phyloP scores from a whole-genome alignment of 148 eudicot species.

The Gaultheria prostrata region DNA sequence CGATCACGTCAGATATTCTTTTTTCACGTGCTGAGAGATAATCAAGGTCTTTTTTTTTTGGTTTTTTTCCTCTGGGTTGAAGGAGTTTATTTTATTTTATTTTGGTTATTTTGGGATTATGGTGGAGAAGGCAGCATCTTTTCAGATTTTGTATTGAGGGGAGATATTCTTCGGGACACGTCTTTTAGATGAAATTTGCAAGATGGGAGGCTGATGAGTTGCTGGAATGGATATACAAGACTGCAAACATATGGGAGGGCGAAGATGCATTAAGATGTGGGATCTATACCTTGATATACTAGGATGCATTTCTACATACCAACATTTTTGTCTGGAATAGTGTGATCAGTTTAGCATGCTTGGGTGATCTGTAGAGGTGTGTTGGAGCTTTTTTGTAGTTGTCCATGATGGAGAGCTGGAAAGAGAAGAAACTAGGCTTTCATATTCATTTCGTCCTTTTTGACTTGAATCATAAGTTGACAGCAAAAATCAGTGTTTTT shows the following conservation, averaged over 20 bases:
- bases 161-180: not conserved
- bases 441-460: not conserved
- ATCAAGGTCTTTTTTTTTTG: not conserved
- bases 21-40: not conserved
- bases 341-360: not conserved
- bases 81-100: not conserved
- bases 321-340: not conserved
- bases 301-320: not conserved
- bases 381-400: not conserved
- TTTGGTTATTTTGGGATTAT: not conserved
- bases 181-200: not conserved
- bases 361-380: not conserved
- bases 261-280: not conserved
- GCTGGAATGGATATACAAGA: not conserved
- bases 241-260: not conserved
- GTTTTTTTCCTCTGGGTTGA: not conserved
- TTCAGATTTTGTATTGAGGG: not conserved
- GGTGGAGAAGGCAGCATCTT: not conserved
- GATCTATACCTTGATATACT: not conserved
- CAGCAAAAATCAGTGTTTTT: not conserved
- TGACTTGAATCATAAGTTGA: not conserved
- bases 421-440: not conserved
- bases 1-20: not conserved
- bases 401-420: not conserved
- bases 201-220: constrained; percentile 1